Evolutionary conservation across 306 rosid species (phyloP).

Genomic region (Cicer arietinum): DNA sequence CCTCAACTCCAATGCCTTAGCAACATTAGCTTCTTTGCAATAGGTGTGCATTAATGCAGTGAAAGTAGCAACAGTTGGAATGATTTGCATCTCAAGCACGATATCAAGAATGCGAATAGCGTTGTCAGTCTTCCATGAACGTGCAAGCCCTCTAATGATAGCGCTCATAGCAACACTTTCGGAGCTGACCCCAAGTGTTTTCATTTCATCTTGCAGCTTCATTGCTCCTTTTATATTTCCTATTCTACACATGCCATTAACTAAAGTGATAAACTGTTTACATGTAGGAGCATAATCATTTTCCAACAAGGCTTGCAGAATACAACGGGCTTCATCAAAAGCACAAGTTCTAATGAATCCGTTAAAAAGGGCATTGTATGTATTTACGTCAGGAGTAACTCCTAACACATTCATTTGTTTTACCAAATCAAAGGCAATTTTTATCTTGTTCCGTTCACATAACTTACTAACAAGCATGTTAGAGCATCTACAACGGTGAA

Average conservation of each 20-base stretch:
- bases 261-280: constrained; percentile 63
- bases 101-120: constrained; percentile 61
- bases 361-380: constrained; percentile 58
- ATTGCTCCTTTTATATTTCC: constrained; percentile 72
- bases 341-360: constrained; percentile 58
- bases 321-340: constrained; percentile 53
- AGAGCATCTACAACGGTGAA: too few relatives aligned
- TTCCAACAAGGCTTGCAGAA: constrained; percentile 65
- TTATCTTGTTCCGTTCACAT: constrained; percentile 59
- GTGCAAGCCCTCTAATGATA: constrained; percentile 71
- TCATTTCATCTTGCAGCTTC: constrained; percentile 67
- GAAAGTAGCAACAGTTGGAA: constrained; percentile 77
- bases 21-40: constrained; percentile 64
- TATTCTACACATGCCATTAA: constrained; percentile 77
- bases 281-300: constrained; percentile 63
- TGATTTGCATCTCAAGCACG: constrained; percentile 56
- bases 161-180: constrained; percentile 72
- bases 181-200: constrained; percentile 57
- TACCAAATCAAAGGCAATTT: constrained; percentile 58
- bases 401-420: constrained; percentile 53
- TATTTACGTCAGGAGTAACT: constrained; percentile 54
- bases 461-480: constrained; percentile 67
- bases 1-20: constrained; percentile 63
- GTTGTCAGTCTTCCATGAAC: constrained; percentile 60
- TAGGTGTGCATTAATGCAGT: constrained; percentile 73